These are phyloP conservation scores for Dunaliella primolecta DNA, from an alignment of 139 green algal species.

Conservation along the genomic window DNA sequence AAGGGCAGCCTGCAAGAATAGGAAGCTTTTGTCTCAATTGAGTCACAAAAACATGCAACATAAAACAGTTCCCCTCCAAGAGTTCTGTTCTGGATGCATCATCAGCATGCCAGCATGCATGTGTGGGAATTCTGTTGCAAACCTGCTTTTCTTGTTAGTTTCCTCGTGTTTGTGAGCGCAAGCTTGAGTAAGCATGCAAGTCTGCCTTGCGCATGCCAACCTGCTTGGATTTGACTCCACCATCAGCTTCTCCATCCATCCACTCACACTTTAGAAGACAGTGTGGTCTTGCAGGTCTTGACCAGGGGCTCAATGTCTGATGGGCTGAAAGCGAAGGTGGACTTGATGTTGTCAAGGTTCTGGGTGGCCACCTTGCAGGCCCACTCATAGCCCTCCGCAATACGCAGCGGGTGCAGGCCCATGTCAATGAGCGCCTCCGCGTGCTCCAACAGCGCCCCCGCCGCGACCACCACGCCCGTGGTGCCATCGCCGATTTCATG, in stretches of 20 bases:
- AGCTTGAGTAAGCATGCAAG: too few relatives aligned
- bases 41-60: too few relatives aligned
- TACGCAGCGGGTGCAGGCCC: conserved; percentile 94
- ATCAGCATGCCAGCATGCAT: too few relatives aligned
- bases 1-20: too few relatives aligned
- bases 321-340: conserved; percentile 78
- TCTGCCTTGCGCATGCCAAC: too few relatives aligned
- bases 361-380: conserved; percentile 87
- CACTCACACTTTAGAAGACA: conserved; percentile 97
- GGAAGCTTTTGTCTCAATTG: too few relatives aligned
- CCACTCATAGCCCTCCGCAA: conserved; percentile 98
- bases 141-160: too few relatives aligned
- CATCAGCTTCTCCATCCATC: not conserved
- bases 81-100: too few relatives aligned
- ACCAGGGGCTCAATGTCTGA: conserved; percentile 91
- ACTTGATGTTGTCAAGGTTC: conserved; percentile 77
- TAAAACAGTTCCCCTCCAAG: too few relatives aligned
- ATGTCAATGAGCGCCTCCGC: conserved; percentile 94
- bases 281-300: conserved; percentile 97
- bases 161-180: too few relatives aligned
- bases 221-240: too few relatives aligned
- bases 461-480: conserved; percentile 92
- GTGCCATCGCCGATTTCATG: conserved; percentile 93
- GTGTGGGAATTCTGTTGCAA: too few relatives aligned
- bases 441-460: conserved; percentile 64